Base-by-base conservation (phyloP, 768 basidiomycete species). In the Termitomyces sp. region DNA sequence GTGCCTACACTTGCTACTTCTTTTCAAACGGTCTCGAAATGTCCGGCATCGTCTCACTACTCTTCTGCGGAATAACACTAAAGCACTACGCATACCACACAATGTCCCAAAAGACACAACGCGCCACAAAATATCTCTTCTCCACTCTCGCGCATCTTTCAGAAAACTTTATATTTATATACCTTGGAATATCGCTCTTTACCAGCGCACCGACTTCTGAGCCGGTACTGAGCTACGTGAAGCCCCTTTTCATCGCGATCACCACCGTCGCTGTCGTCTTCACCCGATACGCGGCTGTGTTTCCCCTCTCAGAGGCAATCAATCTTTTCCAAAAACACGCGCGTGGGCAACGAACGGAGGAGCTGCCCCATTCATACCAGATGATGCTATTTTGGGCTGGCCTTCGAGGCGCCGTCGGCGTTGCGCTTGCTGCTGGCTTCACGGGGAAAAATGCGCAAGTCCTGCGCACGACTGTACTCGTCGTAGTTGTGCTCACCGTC, bases 351-450 rank as follows among this genome's bases (percentile, higher is more conserved):
- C 84, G 94, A 46, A 77, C 82, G 29, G 96, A 97, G 65, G 96
- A 98, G 67, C 78, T 99, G 5, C 96, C 97, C 1, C 96, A 98
- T 73, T 95, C 94, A 11, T 98, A 99, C 70, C 96, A 98, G 68
- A 96, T 98, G 93, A 97, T 98, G 95, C 77, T 98, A 15, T 98
- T 98, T 76, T 99, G 96, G 97, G 96, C 96, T 1, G 96, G 96
- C 5, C 77, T 99, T 57, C 82, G 97, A 34, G 97, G 97, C 40
- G 97, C 97, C 0, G 97, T 99, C 47, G 97, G 97, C 43, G 97
- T 99, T 25, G 97, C 97, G 4, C 85, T 99, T 36, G 97, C 97
- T 1, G 92, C 94, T 2, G 96, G 96, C 2, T 96, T 99, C 80
- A 88, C 88, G 60, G 96, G 97, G n/a, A 81, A 86, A 34, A 96